Evolutionary conservation across 257 asterid species (phyloP).

Genomic region (Nicotiana knightiana): DNA sequence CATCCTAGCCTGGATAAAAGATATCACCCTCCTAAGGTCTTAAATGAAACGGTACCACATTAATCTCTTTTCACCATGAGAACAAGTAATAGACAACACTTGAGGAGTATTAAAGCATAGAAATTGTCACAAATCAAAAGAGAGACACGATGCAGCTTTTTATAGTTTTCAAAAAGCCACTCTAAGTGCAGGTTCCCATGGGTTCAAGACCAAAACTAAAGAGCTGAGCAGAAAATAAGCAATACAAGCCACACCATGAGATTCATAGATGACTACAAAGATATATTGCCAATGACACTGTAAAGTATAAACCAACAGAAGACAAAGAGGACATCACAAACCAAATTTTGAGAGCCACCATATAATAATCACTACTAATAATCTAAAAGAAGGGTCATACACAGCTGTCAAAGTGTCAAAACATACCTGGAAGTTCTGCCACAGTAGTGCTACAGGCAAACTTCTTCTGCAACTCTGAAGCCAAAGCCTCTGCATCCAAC

Average conservation of each 20-base stretch:
- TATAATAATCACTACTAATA: neutral
- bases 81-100: neutral
- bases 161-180: neutral
- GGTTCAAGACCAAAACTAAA: neutral
- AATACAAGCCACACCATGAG: neutral
- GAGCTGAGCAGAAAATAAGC: neutral
- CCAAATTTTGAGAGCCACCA: neutral
- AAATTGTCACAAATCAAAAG: neutral
- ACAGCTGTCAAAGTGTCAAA: neutral
- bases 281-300: neutral
- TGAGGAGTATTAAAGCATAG: neutral
- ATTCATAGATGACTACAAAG: neutral
- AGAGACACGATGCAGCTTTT: neutral
- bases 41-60: neutral
- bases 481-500: constrained; percentile 73
- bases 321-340: neutral
- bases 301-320: neutral
- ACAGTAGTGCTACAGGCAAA: constrained; percentile 91
- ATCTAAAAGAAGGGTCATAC: neutral
- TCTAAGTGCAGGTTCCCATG: neutral
- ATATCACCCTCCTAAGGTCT: neutral
- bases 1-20: neutral
- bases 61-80: neutral
- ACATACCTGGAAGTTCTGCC: constrained; percentile 91
- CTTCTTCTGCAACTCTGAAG: constrained; percentile 97